phyloP scores from a whole-genome alignment of 257 asterid species.

The Solanum medicagineum region DNA sequence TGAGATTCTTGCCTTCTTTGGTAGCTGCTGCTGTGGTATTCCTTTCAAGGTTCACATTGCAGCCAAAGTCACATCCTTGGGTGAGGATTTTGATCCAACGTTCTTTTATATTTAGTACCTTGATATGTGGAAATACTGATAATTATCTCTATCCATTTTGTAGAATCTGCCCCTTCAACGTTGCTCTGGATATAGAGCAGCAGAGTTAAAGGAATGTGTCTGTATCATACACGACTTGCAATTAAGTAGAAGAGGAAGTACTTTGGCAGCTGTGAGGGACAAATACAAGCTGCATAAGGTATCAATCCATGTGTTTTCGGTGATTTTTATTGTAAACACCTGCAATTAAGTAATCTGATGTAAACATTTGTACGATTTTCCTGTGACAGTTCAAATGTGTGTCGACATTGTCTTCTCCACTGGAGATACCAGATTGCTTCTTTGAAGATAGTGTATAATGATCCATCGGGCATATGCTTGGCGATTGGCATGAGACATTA shows the following conservation, averaged over 20 bases:
- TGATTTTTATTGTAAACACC: not conserved
- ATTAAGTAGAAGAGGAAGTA: constrained; percentile 36
- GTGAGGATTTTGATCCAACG: constrained; percentile 13
- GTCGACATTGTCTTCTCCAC: constrained; percentile 36
- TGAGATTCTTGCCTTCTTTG: constrained; percentile 70
- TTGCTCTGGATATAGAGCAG: constrained; percentile 49
- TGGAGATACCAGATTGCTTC: constrained; percentile 34
- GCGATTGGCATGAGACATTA: not conserved
- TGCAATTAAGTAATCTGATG: not conserved
- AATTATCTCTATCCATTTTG: not conserved
- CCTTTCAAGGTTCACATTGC: constrained; percentile 58
- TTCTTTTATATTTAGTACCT: not conserved
- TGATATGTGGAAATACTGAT: not conserved
- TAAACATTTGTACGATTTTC: not conserved
- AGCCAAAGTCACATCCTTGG: constrained; percentile 60
- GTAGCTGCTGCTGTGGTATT: constrained; percentile 71
- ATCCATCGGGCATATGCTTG: not conserved
- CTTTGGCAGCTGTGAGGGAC: constrained; percentile 53
- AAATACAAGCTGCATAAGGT: constrained; percentile 83
- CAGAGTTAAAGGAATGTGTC: constrained; percentile 57
- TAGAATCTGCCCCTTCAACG: constrained; percentile 28
- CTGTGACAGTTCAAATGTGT: constrained; percentile 72
- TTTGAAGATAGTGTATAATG: constrained; percentile 8
- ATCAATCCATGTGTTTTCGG: not conserved
- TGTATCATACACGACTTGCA: constrained; percentile 59